Conservation (phyloP, 2,329 filamentous ascomycete species). For the Aspergillus ochraceus region DNA sequence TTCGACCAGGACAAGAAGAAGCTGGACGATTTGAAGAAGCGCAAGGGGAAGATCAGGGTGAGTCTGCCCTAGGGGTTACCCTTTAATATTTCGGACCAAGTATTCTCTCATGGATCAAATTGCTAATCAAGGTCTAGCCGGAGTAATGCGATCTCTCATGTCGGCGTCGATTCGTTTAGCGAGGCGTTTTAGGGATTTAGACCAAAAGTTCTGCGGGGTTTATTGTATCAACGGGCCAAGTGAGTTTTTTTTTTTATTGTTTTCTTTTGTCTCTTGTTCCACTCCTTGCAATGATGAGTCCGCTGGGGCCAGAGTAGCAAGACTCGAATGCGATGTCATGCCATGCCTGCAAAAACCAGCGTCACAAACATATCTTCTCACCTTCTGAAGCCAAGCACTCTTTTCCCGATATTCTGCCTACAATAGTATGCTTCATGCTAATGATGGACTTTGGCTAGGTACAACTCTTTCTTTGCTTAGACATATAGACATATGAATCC, state of each 20-base stretch:
- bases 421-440: neutral
- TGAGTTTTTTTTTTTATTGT: constrained; percentile 16
- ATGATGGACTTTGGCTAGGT: constrained; percentile 2
- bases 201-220: constrained; percentile 8
- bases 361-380: constrained; percentile 63
- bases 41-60: constrained; percentile 61
- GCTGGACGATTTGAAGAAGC: constrained; percentile 68
- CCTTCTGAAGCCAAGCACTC: constrained; percentile 50
- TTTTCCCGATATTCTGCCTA: neutral
- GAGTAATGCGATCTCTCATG: constrained; percentile 28
- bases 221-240: constrained; percentile 15
- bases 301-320: constrained; percentile 56
- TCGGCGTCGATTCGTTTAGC: constrained; percentile 22
- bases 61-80: constrained; percentile 12
- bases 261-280: neutral
- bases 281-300: constrained; percentile 45
- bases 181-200: constrained; percentile 31
- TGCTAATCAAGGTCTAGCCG: constrained; percentile 24
- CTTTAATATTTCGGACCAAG: too few species aligned
- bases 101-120: too few species aligned
- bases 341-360: constrained; percentile 64
- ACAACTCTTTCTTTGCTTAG: constrained; percentile 4
- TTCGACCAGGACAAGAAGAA: constrained; percentile 77
- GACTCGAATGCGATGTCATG: constrained; percentile 33
- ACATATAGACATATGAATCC: neutral